Evolutionary conservation across 2,329 filamentous ascomycete species (phyloP).

Genomic region (Colletotrichum horii): DNA sequence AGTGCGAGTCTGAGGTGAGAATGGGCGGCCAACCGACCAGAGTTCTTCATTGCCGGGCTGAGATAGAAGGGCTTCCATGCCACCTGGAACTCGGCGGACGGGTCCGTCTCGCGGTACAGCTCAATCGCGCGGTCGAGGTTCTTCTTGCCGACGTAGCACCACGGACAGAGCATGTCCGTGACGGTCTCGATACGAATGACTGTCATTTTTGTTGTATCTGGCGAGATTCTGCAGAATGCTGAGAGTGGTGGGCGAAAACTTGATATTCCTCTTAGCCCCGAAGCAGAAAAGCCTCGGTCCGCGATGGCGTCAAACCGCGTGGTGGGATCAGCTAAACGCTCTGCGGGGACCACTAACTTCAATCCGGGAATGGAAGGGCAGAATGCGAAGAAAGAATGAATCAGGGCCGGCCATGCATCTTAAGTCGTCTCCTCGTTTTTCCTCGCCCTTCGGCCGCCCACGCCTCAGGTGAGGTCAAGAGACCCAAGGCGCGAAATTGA

Average conservation of each 20-base stretch:
- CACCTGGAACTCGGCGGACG: constrained; percentile 50
- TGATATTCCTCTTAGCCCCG: not conserved
- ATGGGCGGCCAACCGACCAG: constrained; percentile 22
- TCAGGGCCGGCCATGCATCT: not conserved
- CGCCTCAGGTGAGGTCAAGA: not conserved
- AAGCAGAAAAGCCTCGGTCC: not conserved
- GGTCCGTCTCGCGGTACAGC: constrained; percentile 41
- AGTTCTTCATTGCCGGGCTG: constrained; percentile 36
- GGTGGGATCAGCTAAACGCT: not conserved
- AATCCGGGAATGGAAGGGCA: not conserved
- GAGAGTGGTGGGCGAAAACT: not conserved
- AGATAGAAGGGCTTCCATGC: constrained; percentile 54
- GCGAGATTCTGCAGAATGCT: not conserved
- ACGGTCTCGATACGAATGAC: constrained; percentile 51
- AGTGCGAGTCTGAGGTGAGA: not conserved
- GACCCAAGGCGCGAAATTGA: not conserved
- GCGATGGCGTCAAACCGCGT: not conserved
- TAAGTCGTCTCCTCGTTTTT: not conserved
- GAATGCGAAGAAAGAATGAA: not conserved
- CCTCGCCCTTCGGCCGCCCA: not conserved
- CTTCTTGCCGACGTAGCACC: constrained; percentile 55
- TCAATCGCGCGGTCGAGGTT: constrained; percentile 51
- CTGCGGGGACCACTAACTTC: not conserved
- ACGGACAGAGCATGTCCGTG: constrained; percentile 56
- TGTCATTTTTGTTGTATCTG: not conserved